Evolutionary conservation across 768 basidiomycete genomes (phyloP), one percentile per base, ranked within the genome.

Genomic region (Hygrocybe coccinea): DNA sequence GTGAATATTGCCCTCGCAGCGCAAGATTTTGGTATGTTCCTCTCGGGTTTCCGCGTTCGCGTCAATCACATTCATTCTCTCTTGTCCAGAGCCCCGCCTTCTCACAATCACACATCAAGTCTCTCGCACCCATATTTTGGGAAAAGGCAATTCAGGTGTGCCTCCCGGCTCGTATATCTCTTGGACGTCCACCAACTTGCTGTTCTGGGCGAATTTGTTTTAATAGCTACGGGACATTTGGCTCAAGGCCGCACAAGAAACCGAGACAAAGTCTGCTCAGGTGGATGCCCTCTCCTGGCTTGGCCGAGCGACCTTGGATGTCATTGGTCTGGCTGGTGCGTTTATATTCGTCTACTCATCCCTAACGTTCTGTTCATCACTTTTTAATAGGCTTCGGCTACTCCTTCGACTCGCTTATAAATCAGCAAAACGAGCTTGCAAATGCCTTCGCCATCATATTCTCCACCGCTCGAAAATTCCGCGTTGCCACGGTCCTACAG

Each of bases 291-390:
- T 82, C 52, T 58, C 67, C 14, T 85, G 79, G 78, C 71, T 87
- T 2, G 76, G 74, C 5, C 78, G 80, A 24, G 77, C 83, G 4
- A 85, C 84, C 2, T 70, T 87, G 14, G 87, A 87, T 57, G 78
- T 84, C 51, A 86, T 90, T 47, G 85, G 85, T 8, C 69, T 82
- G 43, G 82, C 89, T 5, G 84, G 84, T 76, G 60, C 41, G 66
- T 56, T 34, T 17, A 36, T 34, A 24, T 43, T 7, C 5, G 25
- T 11, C n/a, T n/a, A 29, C 9, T 49, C 24, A 56, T 53, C 29
- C 29, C 29, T 46, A 12, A 7, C 17, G 24, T n/a, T 29, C 29
- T 29, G 29, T 29, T 29, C 29, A 29, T 29, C 29, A 29, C 29
- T 29, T 29, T 29, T 8, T 29, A 29, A 29, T 54, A 82, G 79